Conservation (phyloP, 805 yeast genomes). For the Yamadazyma kitorensis region DNA sequence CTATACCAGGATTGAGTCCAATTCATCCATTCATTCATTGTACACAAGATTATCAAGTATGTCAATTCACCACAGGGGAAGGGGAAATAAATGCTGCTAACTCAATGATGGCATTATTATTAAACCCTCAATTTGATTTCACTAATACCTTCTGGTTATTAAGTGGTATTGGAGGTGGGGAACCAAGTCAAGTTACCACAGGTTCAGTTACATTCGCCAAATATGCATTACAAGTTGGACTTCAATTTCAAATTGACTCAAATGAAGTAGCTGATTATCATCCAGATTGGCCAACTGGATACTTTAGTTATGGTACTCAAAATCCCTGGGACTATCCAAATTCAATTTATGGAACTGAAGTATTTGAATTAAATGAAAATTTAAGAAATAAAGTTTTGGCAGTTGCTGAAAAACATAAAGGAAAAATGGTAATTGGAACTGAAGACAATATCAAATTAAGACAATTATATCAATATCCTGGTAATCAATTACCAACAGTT, state of each 20-base stretch:
- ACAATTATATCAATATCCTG: conserved; percentile 36
- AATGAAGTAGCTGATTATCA: conserved; percentile 33
- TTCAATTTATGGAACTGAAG: conserved; percentile 61
- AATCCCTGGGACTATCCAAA: conserved; percentile 50
- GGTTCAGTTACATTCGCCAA: conserved; percentile 61
- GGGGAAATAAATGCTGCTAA: conserved; percentile 68
- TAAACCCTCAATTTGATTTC: conserved; percentile 55
- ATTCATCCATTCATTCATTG: conserved; percentile 57
- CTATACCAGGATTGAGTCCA: conserved; percentile 67
- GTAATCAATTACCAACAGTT: conserved; percentile 9
- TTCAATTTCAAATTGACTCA: conserved; percentile 58
- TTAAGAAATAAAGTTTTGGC: conserved; percentile 57
- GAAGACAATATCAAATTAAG: conserved; percentile 44
- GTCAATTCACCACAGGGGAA: conserved; percentile 68
- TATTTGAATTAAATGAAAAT: conserved; percentile 57
- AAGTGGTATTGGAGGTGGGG: conserved; percentile 67
- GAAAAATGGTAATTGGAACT: conserved; percentile 44
- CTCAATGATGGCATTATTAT: conserved; percentile 51
- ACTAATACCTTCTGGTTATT: conserved; percentile 58
- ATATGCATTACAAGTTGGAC: conserved; percentile 59
- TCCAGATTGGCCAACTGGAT: conserved; percentile 58
- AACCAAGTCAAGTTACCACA: conserved; percentile 52
- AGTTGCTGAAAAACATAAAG: conserved; percentile 42
- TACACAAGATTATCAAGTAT: conserved; percentile 45
- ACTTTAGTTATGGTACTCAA: conserved; percentile 53